Base-by-base conservation (phyloP, 2,329 filamentous ascomycete species). In the Claviceps humidiphila region DNA sequence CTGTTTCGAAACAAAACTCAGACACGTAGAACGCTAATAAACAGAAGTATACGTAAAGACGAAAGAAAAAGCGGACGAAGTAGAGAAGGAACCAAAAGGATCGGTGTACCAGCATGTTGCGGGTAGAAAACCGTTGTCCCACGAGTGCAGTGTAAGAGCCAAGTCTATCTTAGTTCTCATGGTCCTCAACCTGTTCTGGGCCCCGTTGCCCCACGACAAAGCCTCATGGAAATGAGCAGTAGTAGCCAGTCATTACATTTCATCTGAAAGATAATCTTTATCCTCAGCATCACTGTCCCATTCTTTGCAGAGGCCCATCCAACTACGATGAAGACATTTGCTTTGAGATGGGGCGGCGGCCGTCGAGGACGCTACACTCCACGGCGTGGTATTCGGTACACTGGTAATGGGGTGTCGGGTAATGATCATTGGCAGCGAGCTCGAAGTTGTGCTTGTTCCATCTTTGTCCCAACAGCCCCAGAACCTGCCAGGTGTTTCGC, bases 401-500 rank as follows among this genome's bases (percentile, higher is more conserved):
- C 60, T 56, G 2, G 65, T 66, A 39, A 65, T 62, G 1, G 60
- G 55, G 11, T 62, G 62, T 2, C 49, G 51, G 13, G 47, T 42
- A 20, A 47, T 45, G n/a, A 44, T 49, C 20, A 34, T 24, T 34
- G 51, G 50, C 13, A 44, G 11, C 16, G 53, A 16, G 13, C 5
- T 38, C 40, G 14, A 26, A 47, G 57, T 60, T 17, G 63, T 60
- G 9, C 63, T 63, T 1, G 67, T 48, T 44, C 61, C 61, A 9
- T 67, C 26, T 45, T 45, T 56, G 57, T 80, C 77, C 52, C 68
- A 64, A 58, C 78, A 81, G 4, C 78, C 78, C 73, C 75, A 80
- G 61, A 81, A 77, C 46, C 69, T 63, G 4, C 79, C 78, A 1
- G 78, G 78, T 2, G 71, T 75, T 50, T 71, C 59, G 57, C 78